Conservation (phyloP, 2,329 filamentous ascomycete species). For the Pseudogymnoascus sp. region DNA sequence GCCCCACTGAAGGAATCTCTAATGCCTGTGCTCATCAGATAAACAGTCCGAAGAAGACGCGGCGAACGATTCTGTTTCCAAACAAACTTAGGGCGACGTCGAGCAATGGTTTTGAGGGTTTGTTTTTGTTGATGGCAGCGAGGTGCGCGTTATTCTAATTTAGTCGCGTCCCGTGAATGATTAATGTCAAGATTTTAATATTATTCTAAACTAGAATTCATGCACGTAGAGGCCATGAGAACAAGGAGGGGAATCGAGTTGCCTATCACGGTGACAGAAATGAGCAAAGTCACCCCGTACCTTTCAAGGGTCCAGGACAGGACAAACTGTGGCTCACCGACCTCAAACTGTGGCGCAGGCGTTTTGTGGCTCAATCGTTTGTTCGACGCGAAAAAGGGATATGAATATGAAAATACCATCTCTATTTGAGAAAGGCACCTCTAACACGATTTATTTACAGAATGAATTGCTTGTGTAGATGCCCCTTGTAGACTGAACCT, state of each 20-base stretch:
- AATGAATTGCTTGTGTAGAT: neutral
- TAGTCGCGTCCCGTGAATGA: neutral
- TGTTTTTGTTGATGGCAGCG: neutral
- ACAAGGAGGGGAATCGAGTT: neutral
- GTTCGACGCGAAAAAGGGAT: neutral
- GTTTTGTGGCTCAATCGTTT: neutral
- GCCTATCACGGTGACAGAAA: conserved; percentile 7
- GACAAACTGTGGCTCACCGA: neutral
- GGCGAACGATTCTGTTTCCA: neutral
- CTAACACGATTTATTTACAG: neutral
- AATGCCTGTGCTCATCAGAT: conserved; percentile 5
- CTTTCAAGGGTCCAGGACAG: neutral
- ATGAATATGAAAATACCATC: neutral
- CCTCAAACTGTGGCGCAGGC: neutral
- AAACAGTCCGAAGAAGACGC: neutral
- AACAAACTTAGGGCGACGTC: neutral
- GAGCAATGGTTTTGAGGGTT: too few relatives aligned
- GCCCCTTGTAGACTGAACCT: neutral
- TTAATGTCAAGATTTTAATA: neutral
- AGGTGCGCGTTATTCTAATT: neutral
- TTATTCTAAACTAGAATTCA: neutral
- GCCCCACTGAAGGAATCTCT: conserved; percentile 7
- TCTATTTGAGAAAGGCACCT: neutral
- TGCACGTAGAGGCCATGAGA: neutral
- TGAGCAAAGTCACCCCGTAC: neutral